phyloP scores from a whole-genome alignment of 176 grass and related monocot species.

The Carex kokanica region DNA sequence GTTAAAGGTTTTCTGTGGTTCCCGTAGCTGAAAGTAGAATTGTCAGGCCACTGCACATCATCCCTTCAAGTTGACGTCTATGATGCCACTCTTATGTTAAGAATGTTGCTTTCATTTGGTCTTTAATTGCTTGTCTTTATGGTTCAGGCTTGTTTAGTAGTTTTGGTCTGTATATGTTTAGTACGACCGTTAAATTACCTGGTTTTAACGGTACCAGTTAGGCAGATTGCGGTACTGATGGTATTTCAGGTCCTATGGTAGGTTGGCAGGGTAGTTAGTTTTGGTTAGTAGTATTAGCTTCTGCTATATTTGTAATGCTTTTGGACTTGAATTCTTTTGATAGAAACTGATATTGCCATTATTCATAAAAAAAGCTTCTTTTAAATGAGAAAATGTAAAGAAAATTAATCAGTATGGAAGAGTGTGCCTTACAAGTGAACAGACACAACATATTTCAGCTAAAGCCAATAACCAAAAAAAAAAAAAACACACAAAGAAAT shows the following conservation, averaged over 20 bases:
- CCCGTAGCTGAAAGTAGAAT: background rate
- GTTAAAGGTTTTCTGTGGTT: background rate
- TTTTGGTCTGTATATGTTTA: background rate
- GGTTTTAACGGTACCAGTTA: background rate
- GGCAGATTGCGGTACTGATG: background rate
- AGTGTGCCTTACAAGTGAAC: background rate
- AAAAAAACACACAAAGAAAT: background rate
- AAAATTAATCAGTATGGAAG: background rate
- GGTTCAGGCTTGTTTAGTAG: background rate
- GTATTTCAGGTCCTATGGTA: background rate
- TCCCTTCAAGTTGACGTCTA: background rate
- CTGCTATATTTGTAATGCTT: background rate
- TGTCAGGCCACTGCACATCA: background rate
- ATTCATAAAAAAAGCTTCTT: background rate
- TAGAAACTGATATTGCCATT: background rate
- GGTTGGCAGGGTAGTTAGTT: background rate
- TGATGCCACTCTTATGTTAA: background rate
- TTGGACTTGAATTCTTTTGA: background rate
- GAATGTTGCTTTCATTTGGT: background rate
- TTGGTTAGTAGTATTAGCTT: background rate
- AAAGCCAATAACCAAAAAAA: background rate
- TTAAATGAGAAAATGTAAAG: background rate
- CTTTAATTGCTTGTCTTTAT: background rate
- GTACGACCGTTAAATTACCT: background rate
- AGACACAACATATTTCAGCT: background rate